phyloP scores from a whole-genome alignment of 352 stramenopile species.

The Phytophthora tubulina region DNA sequence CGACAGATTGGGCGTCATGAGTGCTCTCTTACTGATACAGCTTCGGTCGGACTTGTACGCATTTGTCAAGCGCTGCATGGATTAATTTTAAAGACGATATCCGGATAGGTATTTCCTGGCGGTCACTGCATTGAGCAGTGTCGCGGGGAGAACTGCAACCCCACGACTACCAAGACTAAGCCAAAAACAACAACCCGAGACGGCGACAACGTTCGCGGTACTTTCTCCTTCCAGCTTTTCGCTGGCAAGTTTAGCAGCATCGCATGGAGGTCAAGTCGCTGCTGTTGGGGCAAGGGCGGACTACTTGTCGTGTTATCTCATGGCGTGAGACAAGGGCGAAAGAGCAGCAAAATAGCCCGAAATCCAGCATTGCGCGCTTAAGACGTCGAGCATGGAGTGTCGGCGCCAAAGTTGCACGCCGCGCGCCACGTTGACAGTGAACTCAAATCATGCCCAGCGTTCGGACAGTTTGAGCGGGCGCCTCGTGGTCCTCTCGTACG shows the following conservation, averaged over 20 bases:
- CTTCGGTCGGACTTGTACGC: slow-evolving; percentile 10
- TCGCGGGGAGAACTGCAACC: background rate
- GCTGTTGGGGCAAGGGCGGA: slow-evolving; percentile 21
- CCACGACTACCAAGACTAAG: slow-evolving; percentile 28
- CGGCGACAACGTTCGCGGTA: slow-evolving; percentile 18
- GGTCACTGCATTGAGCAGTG: background rate
- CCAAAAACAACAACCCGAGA: slow-evolving; percentile 1
- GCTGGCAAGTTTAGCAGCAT: slow-evolving; percentile 20
- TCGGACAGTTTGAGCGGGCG: slow-evolving; percentile 16
- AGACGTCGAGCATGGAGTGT: slow-evolving; percentile 6
- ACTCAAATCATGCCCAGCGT: slow-evolving; percentile 24
- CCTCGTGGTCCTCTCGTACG: too few relatives aligned
- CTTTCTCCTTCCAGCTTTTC: slow-evolving; percentile 30
- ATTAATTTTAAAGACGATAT: background rate
- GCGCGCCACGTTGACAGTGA: slow-evolving; percentile 28
- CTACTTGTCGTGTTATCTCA: slow-evolving; percentile 10
- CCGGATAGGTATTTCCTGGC: background rate
- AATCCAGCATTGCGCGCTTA: slow-evolving; percentile 22
- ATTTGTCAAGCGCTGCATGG: slow-evolving; percentile 9
- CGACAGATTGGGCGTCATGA: slow-evolving; percentile 11
- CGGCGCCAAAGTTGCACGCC: slow-evolving; percentile 19
- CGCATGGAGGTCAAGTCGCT: slow-evolving; percentile 16
- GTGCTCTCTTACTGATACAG: slow-evolving; percentile 8
- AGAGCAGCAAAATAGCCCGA: slow-evolving; percentile 1
- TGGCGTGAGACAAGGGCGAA: slow-evolving; percentile 20